phyloP scores from a whole-genome alignment of 371 early-diverging fungal genomes.

The Mortierella polycephala region DNA sequence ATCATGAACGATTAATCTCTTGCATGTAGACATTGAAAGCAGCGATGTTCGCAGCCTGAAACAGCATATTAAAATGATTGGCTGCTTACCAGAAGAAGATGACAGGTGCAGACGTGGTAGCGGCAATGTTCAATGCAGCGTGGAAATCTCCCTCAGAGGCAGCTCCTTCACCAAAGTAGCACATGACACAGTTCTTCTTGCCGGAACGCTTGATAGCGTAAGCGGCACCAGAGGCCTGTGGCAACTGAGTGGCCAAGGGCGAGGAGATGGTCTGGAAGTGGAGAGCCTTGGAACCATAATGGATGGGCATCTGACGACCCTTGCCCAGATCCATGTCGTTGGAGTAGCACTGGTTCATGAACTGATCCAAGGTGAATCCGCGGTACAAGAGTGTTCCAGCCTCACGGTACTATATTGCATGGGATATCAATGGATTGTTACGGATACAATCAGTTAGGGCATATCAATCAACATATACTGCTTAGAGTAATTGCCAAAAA shows the following conservation, averaged over 20 bases:
- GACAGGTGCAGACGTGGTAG: conserved; percentile 90
- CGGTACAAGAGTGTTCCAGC: conserved; percentile 93
- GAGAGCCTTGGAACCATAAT: conserved; percentile 87
- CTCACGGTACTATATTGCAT: conserved; percentile 86
- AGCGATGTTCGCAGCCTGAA: neutral
- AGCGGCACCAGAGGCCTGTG: conserved; percentile 99
- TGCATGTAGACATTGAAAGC: neutral
- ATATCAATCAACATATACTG: neutral
- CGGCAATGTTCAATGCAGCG: conserved; percentile 96
- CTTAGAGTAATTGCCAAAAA: too few relatives aligned
- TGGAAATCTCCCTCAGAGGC: conserved; percentile 99
- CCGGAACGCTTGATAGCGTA: conserved; percentile 91
- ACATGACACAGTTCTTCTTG: conserved; percentile 80
- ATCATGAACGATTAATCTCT: neutral
- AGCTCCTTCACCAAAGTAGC: conserved; percentile 98
- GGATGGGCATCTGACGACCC: conserved; percentile 98
- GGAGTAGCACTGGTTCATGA: conserved; percentile 96
- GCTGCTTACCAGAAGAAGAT: conserved; percentile 90
- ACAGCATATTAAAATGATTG: neutral
- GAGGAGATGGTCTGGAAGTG: conserved; percentile 98
- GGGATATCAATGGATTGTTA: too few relatives aligned
- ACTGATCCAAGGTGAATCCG: conserved; percentile 92
- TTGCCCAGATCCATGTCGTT: conserved; percentile 92
- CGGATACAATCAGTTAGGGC: neutral
- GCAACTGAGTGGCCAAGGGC: conserved; percentile 96